These are phyloP conservation scores for Sporothrix protearum DNA, from an alignment of 2,329 filamentous ascomycete genomes.

Conservation along the genomic window DNA sequence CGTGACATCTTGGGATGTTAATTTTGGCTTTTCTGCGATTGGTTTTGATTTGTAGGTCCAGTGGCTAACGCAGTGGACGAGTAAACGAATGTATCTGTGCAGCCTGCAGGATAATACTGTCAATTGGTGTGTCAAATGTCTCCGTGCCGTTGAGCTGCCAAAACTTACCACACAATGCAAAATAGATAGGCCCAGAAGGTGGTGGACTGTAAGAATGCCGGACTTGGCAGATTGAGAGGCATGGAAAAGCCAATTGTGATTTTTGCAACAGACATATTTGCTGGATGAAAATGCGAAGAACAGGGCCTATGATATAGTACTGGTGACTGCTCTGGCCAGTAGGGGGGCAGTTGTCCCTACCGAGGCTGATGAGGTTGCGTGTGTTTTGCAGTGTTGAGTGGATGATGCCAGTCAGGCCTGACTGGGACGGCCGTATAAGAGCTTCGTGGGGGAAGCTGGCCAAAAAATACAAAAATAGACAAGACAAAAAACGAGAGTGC, in stretches of 20 bases:
- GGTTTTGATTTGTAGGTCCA: slow-evolving; percentile 84
- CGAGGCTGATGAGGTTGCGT: not conserved
- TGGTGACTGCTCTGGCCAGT: not conserved
- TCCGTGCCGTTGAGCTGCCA: not conserved
- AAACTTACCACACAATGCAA: slow-evolving; percentile 46
- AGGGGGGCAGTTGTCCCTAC: not conserved
- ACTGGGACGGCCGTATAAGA: slow-evolving; percentile 24
- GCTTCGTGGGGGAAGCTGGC: not conserved
- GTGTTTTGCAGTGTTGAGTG: not conserved
- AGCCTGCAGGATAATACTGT: slow-evolving; percentile 51
- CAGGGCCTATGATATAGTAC: not conserved
- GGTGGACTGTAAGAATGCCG: slow-evolving; percentile 41
- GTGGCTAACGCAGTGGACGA: slow-evolving; percentile 81
- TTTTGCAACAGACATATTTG: slow-evolving; percentile 19
- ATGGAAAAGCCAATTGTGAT: not conserved
- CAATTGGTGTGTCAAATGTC: not conserved
- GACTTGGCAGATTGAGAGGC: not conserved
- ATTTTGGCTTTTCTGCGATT: slow-evolving; percentile 74
- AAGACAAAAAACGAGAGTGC: not conserved
- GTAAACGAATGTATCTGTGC: slow-evolving; percentile 80
- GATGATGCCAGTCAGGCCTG: slow-evolving; percentile 26
- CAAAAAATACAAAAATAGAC: not conserved
- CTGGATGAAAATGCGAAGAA: too few species aligned
- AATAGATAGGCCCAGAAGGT: slow-evolving; percentile 46
- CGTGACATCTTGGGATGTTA: slow-evolving; percentile 80